phyloP scores from a whole-genome alignment of 495 filamentous ascomycete species.

The Aspergillus bridgeri region DNA sequence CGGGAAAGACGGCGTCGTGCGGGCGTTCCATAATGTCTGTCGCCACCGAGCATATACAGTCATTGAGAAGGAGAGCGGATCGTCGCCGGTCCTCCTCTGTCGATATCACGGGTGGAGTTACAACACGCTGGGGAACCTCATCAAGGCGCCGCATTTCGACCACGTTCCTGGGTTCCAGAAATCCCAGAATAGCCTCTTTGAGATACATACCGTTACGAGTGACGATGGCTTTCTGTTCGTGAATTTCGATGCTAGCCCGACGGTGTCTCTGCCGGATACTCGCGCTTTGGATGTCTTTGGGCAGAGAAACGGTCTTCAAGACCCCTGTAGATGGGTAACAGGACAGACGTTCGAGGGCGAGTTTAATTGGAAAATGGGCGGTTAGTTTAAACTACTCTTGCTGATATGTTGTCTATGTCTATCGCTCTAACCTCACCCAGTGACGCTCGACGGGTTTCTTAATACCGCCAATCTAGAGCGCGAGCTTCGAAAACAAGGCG shows the following conservation, averaged over 20 bases:
- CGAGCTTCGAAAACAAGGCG: not conserved
- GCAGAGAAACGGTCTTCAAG: conserved; percentile 7
- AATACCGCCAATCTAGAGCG: not conserved
- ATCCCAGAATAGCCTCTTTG: conserved; percentile 48
- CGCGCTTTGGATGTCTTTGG: conserved; percentile 14
- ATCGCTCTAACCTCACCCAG: not conserved
- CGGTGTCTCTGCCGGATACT: conserved; percentile 12
- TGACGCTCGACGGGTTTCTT: not conserved
- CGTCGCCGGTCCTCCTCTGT: conserved; percentile 50
- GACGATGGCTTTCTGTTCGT: conserved; percentile 38
- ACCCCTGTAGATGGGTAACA: conserved; percentile 24
- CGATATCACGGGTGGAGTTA: conserved; percentile 65
- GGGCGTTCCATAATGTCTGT: conserved; percentile 60
- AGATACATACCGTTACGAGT: conserved; percentile 33
- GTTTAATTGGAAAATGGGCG: conserved; percentile 47
- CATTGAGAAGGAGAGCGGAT: conserved; percentile 47
- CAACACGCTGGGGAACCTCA: conserved; percentile 50
- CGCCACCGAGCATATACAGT: conserved; percentile 57
- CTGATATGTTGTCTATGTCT: not conserved
- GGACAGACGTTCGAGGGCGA: conserved; percentile 35
- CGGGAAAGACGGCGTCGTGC: conserved; percentile 46
- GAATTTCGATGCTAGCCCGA: conserved; percentile 35
- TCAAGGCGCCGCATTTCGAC: conserved; percentile 59
- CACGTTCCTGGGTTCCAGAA: conserved; percentile 54
- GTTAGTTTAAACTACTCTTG: conserved; percentile 13